Evolutionary conservation across 2,329 filamentous ascomycete species (phyloP).

Genomic region (Pseudogymnoascus sp.): DNA sequence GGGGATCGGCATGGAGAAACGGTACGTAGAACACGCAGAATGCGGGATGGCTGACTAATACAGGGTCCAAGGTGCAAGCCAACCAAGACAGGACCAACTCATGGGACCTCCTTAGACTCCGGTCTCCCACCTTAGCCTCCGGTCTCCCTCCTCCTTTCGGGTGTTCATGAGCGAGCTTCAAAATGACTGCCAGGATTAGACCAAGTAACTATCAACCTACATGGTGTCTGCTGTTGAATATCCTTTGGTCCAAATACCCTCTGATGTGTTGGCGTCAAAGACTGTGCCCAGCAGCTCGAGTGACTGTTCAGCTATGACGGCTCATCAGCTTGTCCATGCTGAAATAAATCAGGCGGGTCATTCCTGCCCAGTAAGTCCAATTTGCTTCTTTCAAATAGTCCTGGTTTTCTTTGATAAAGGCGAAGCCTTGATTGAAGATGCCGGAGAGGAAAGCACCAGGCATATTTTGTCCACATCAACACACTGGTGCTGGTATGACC

Average conservation of each 20-base stretch:
- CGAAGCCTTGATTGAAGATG: neutral
- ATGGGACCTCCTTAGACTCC: neutral
- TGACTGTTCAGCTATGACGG: neutral
- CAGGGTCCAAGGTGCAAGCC: neutral
- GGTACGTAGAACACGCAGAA: neutral
- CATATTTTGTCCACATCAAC: neutral
- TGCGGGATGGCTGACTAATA: slow-evolving; percentile 2
- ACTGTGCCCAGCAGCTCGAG: neutral
- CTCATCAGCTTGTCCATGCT: neutral
- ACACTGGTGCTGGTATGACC: neutral
- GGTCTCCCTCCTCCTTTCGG: no score
- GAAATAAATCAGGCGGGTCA: neutral
- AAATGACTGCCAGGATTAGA: neutral
- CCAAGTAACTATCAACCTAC: neutral
- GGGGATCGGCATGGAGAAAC: slow-evolving; percentile 5
- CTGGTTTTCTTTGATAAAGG: neutral
- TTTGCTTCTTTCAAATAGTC: neutral
- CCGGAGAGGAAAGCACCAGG: neutral
- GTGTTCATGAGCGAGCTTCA: neutral
- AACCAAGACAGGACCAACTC: neutral
- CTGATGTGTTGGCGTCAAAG: neutral
- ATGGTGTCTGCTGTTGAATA: neutral
- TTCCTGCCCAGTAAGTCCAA: neutral
- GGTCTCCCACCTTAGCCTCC: neutral
- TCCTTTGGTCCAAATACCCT: neutral